These are phyloP conservation scores for Leccinum arenicola DNA, from an alignment of 768 basidiomycete species.

Conservation along the genomic window DNA sequence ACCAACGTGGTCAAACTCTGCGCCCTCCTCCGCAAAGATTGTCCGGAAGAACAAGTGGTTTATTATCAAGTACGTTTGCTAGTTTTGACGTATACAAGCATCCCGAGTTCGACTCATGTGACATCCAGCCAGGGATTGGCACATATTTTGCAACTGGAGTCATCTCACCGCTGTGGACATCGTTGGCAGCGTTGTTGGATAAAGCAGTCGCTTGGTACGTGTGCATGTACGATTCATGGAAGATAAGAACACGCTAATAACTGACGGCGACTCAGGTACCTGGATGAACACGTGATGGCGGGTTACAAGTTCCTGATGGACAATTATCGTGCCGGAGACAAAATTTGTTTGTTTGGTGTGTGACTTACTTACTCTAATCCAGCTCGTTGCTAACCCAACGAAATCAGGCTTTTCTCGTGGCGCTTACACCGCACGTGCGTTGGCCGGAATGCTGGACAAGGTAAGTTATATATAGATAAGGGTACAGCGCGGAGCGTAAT, in stretches of 20 bases:
- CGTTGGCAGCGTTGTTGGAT: conserved; percentile 62
- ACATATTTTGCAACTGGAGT: conserved; percentile 59
- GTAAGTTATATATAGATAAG: conserved; percentile 27
- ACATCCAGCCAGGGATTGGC: conserved; percentile 43
- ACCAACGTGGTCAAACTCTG: conserved; percentile 74
- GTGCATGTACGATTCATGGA: not conserved
- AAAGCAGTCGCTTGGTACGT: conserved; percentile 70
- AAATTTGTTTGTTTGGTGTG: conserved; percentile 69
- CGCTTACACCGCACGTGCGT: conserved; percentile 65
- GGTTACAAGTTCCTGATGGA: conserved; percentile 81
- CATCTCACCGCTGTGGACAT: conserved; percentile 58
- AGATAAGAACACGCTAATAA: not conserved
- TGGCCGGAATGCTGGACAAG: conserved; percentile 74
- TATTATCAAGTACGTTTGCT: conserved; percentile 65
- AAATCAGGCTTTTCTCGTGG: conserved; percentile 71
- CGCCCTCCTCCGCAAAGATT: conserved; percentile 58
- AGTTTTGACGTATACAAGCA: not conserved
- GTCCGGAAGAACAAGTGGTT: conserved; percentile 48
- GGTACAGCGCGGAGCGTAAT: not conserved
- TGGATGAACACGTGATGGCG: conserved; percentile 69
- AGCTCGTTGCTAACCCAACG: conserved; percentile 13
- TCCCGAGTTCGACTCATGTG: not conserved
- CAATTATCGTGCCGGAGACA: conserved; percentile 68
- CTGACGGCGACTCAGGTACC: conserved; percentile 45
- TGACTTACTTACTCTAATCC: not conserved